Evolutionary conservation across 192 early-diverging fungal species (phyloP).

Genomic region (Spizellomyces punctatus): DNA sequence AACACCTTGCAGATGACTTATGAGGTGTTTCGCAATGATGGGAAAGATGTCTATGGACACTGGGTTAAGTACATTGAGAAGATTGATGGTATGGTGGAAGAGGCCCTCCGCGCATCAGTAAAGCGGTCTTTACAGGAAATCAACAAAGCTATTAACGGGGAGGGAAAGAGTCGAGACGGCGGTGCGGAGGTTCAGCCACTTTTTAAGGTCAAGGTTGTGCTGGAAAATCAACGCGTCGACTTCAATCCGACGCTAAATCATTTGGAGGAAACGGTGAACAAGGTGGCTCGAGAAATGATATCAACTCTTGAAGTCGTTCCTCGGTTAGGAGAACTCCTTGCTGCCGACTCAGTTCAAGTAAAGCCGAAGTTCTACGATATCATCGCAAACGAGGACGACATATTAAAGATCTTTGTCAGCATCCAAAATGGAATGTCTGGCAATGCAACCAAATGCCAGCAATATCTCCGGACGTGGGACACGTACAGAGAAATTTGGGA

Average conservation of each 20-base stretch:
- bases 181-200: slow-evolving; percentile 60
- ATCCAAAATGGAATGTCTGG: slow-evolving; percentile 63
- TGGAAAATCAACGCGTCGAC: slow-evolving; percentile 63
- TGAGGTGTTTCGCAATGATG: slow-evolving; percentile 61
- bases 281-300: slow-evolving; percentile 60
- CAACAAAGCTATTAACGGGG: slow-evolving; percentile 66
- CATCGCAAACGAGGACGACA: slow-evolving; percentile 60
- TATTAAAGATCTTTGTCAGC: slow-evolving; percentile 59
- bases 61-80: slow-evolving; percentile 61
- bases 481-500: slow-evolving; percentile 71
- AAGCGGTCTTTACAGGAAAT: slow-evolving; percentile 60
- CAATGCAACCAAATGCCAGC: slow-evolving; percentile 61
- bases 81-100: slow-evolving; percentile 58
- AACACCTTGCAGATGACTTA: slow-evolving; percentile 45
- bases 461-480: slow-evolving; percentile 67
- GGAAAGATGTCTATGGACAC: slow-evolving; percentile 56
- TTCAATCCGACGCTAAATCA: slow-evolving; percentile 56
- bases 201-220: slow-evolving; percentile 66
- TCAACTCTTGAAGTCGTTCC: slow-evolving; percentile 57
- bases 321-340: slow-evolving; percentile 42
- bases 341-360: slow-evolving; percentile 28
- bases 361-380: slow-evolving; percentile 52
- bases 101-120: slow-evolving; percentile 54
- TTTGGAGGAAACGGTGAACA: slow-evolving; percentile 61
- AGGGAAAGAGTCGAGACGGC: slow-evolving; percentile 57